phyloP scores from a whole-genome alignment of 2,329 filamentous ascomycete species.

The Monilinia aucupariae region DNA sequence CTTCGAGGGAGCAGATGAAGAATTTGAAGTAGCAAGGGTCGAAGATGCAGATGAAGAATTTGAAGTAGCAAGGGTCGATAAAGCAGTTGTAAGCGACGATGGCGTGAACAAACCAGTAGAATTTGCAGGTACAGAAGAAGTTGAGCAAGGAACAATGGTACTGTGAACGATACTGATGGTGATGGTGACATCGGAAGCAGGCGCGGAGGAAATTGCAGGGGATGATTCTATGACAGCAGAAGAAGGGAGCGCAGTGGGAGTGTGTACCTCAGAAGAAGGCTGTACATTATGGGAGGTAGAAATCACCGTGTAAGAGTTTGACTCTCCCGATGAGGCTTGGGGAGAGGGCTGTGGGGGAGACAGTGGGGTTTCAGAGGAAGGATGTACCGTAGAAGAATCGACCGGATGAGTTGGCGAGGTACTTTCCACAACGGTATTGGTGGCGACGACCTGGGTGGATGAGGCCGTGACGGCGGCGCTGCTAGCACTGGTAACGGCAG shows the following conservation, averaged over 20 bases:
- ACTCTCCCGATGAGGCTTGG: not conserved
- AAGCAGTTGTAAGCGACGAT: not conserved
- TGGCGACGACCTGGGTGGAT: not conserved
- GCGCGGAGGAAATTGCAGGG: not conserved
- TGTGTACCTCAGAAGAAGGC: not conserved
- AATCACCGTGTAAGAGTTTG: not conserved
- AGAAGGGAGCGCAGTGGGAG: not conserved
- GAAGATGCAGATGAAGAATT: not conserved
- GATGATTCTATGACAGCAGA: not conserved
- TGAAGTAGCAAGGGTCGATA: not conserved
- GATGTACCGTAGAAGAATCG: not conserved
- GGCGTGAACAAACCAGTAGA: not conserved
- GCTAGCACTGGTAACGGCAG: not conserved
- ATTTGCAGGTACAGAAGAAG: not conserved
- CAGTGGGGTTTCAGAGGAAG: not conserved
- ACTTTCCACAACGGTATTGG: not conserved
- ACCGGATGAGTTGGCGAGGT: not conserved
- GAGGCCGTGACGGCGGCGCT: not conserved
- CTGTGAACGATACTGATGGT: not conserved
- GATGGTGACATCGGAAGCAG: not conserved
- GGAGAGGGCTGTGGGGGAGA: not conserved
- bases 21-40: not conserved
- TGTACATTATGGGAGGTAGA: not conserved
- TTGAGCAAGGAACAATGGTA: constrained; percentile 5
- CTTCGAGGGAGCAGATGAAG: not conserved